These are phyloP conservation scores for Fusarium proliferatum DNA, from an alignment of 2,329 filamentous ascomycete species.

Conservation along the genomic window DNA sequence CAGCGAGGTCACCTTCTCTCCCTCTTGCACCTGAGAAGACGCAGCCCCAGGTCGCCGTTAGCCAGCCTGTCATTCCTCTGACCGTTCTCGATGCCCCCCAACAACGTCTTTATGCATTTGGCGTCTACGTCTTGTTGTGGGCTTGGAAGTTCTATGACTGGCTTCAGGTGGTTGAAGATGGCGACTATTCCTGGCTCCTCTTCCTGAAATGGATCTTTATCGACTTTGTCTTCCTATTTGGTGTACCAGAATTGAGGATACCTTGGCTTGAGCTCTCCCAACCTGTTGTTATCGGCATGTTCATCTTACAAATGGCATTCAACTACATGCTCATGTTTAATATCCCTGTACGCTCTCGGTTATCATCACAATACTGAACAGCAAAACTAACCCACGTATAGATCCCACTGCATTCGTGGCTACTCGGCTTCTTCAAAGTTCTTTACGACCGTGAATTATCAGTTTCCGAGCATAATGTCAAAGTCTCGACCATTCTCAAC, in stretches of 20 bases:
- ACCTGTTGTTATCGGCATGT: slow-evolving; percentile 75
- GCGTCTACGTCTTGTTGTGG: slow-evolving; percentile 80
- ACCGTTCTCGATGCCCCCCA: slow-evolving; percentile 87
- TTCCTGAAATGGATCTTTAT: slow-evolving; percentile 95
- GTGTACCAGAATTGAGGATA: slow-evolving; percentile 87
- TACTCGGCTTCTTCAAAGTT: slow-evolving; percentile 79
- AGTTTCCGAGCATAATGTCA: slow-evolving; percentile 93
- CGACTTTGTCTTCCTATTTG: slow-evolving; percentile 88
- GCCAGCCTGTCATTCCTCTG: slow-evolving; percentile 79
- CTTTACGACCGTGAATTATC: slow-evolving; percentile 94
- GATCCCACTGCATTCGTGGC: slow-evolving; percentile 79
- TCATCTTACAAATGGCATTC: slow-evolving; percentile 75
- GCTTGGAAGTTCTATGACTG: slow-evolving; percentile 92
- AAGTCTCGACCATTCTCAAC: slow-evolving; percentile 86
- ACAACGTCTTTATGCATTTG: slow-evolving; percentile 87
- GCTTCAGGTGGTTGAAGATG: slow-evolving; percentile 79
- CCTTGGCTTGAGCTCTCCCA: slow-evolving; percentile 96
- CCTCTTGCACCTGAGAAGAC: slow-evolving; percentile 61
- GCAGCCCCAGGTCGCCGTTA: slow-evolving; percentile 41
- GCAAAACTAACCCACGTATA: slow-evolving; percentile 47
- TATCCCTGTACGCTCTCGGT: slow-evolving; percentile 70
- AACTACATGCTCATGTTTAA: slow-evolving; percentile 95
- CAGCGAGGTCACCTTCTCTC: slow-evolving; percentile 50
- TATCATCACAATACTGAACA: not conserved
- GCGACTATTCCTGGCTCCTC: slow-evolving; percentile 86